phyloP scores from a whole-genome alignment of 768 basidiomycete species.

The Daedaleopsis sinensis region DNA sequence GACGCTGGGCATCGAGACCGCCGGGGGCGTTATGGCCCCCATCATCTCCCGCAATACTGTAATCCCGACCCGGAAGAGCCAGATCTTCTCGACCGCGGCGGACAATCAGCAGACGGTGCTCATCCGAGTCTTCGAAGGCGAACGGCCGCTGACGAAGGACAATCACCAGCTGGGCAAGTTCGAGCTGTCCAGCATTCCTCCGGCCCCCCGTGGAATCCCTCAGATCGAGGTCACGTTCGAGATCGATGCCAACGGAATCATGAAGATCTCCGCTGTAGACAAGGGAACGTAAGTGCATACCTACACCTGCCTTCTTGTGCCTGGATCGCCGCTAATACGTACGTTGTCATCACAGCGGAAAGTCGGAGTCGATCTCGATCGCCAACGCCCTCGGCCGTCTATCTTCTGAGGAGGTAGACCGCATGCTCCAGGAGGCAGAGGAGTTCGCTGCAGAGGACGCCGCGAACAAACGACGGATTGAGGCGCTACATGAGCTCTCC shows the following conservation, averaged over 20 bases:
- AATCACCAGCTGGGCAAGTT: slow-evolving; percentile 52
- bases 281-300: slow-evolving; percentile 74
- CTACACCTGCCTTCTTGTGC: not conserved
- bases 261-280: slow-evolving; percentile 91
- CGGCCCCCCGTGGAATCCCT: slow-evolving; percentile 43
- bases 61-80: slow-evolving; percentile 59
- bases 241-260: slow-evolving; percentile 47
- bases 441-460: slow-evolving; percentile 83
- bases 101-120: slow-evolving; percentile 52
- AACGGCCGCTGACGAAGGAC: slow-evolving; percentile 49
- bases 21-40: slow-evolving; percentile 58
- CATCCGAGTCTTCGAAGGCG: slow-evolving; percentile 40
- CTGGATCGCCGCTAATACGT: not conserved
- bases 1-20: slow-evolving; percentile 63
- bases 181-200: slow-evolving; percentile 49
- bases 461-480: slow-evolving; percentile 78
- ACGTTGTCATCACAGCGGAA: slow-evolving; percentile 52
- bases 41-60: slow-evolving; percentile 61
- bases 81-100: slow-evolving; percentile 35
- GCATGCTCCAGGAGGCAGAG: slow-evolving; percentile 94
- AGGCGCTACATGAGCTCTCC: slow-evolving; percentile 81
- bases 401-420: slow-evolving; percentile 71
- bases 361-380: slow-evolving; percentile 89
- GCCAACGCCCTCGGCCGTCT: slow-evolving; percentile 94
- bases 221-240: slow-evolving; percentile 43